Base-by-base conservation (phyloP, 768 basidiomycete species). In the Coprinellus micaceus region DNA sequence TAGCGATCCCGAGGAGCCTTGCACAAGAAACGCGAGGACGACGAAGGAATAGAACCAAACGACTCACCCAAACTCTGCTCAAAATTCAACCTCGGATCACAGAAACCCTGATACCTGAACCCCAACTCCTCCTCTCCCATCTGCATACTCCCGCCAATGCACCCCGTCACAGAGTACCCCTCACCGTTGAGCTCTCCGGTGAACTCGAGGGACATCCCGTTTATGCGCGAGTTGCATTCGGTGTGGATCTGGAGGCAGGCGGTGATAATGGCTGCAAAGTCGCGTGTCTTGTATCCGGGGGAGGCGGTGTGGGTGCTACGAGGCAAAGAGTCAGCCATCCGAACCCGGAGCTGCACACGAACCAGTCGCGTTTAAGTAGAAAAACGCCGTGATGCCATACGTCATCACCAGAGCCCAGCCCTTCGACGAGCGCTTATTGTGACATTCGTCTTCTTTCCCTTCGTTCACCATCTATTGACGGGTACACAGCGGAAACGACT, bases 101-200 rank as follows among this genome's bases (percentile, higher is more conserved):
- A 98, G 74, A 96, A 96, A 1, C 88, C 86, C 75, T 96, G 88
- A 68, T 98, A 99, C 61, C 95, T 79, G 68, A 95, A 73, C n/a
- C 83, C 88, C 13, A 99, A 79, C 68, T 97, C 80, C 60, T 94
- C 89, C 68, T 98, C 96, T 45, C 78, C 82, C 36, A 98, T 74
- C 66, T 91, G 88, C 95, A 98, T 98, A 61, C 92, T 96, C 1
- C 96, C 97, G 4, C 97, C 97, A 10, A 95, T 76, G 66, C 95
- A 98, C 69, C 98, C 97, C 0, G 97, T 99, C 43, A 99, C 97
- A 60, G 90, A 90, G 71, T 88, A 92, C 4, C 96, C 94, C 54
- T 97, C 87, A 12, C 91, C 86, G 58, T 89, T 88, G 51, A 96
- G 76, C 69, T 96, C 92, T 19, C 94, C 33, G 2, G 33, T 95